Base-by-base conservation (phyloP, 1,284 basidiomycete species). In the Moesziomyces parantarcticus region DNA sequence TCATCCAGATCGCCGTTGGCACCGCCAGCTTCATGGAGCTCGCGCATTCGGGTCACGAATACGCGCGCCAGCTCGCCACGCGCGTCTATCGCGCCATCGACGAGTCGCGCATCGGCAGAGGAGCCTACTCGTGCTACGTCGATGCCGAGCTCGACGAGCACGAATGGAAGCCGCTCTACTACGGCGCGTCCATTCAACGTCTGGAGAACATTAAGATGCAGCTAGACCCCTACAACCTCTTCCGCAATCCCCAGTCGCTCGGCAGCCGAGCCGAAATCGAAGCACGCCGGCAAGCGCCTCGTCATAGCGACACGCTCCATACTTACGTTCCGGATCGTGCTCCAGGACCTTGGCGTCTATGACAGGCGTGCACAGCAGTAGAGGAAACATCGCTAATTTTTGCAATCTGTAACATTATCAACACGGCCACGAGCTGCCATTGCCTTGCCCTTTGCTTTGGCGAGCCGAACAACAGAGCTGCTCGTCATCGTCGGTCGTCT, bases 81-180 rank as follows among this genome's bases (percentile, higher is more conserved):
- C 44, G 39, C 9, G 45, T 77, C 41, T 46, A 55, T 16, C 21
- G 45, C n/a, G 71, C 75, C 21, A 56, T 81, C 20, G 20, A 54
- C 16, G 29, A 25, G 2, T 57, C 72, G 9, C 50, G 59, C 14
- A 39, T 78, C 0, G 59, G 59, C 42, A 46, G 47, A 34, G 60
- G 52, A 5, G 55, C 57, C 7, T 81, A 77, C 52, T 63, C 69
- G 7, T 81, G 79, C 63, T 81, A 81, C 50, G 64, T 69, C 11
- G 79, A 81, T 40, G 22, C 75, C 2, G 67, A 71, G 16, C 62
- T 78, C 25, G 40, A 63, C 0, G 54, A 63, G 36, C 41, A 68
- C 0, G 64, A 78, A 34, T 80, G 78, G 79, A 64, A 55, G 44
- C 22, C 52, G 8, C 39, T 67, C 9, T 80, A 79, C 75, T 79